Evolutionary conservation across 2,329 filamentous ascomycete species (phyloP), one percentile per base, ranked within the genome.

Genomic region (Fusarium abutilonis): DNA sequence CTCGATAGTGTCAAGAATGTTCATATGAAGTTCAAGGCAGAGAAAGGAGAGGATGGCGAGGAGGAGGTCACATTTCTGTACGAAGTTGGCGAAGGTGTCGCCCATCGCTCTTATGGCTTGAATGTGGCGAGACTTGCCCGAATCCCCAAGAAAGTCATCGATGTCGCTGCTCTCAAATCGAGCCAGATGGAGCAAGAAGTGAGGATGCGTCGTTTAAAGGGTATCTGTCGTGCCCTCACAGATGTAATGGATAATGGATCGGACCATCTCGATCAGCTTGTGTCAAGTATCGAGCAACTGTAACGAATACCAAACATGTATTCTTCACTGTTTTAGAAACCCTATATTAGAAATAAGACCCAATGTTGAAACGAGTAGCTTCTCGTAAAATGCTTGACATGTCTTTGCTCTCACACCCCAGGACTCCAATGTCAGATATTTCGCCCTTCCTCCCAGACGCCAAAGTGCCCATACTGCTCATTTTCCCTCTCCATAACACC

Each of bases 21-120:
- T 42, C 95, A 99, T 74, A 98, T 99, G 94, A 86, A 86, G 47
- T 99, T 99, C 76, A 87, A 84, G 4, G 72, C 71, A 2, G 76
- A 76, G 9, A 73, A 66, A 6, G 74, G 72, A 6, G 66, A 64
- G 1, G 79, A 80, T 2, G 84, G 80, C 1, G 87, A 91, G 31
- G 86, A 92, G 63, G 89, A 96, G 41, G 89, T 99, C 39, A 97
- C 95, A 0, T 99, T 99, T 71, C 76, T 99, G 44, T 99, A 99
- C 73, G 92, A 97, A 73, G 89, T 97, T 2, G 90, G 86, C 1
- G 91, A 95, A 64, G 95, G 95, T 10, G 91, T 96, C 10, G 94
- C 95, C 9, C 93, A 98, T 80, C 85, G 95, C 6, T 96, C 91
- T 15, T 99, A 99, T 74, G 95, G 96, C 1, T 74, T 99, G 54